Evolutionary conservation across 169 alveolate genomes (phyloP), one percentile per base, ranked within the genome.

Genomic region (Cryptosporidium parvum): DNA sequence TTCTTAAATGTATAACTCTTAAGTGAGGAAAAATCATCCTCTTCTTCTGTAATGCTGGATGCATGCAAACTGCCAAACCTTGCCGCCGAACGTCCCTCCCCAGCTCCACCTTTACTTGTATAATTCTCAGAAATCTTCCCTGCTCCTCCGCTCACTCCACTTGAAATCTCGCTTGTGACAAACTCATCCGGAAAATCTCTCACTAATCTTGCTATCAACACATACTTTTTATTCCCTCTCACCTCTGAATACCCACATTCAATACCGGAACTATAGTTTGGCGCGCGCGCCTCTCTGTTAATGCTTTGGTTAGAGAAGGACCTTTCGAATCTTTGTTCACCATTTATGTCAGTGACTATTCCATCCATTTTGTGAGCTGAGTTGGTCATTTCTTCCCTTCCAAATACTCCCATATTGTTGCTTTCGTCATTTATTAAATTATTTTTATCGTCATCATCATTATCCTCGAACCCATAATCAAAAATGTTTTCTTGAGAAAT

Each of bases 161-260:
- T 52, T 8, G 52, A 5, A 26, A 42, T n/a, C 18, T 14, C 65
- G 0, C 58, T 56, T 8, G 33, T 37, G 9, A 14, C 37, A 33
- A n/a, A 33, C 18, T 53, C 14, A 7, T 29, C 71, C 6, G 73
- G 14, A 33, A 37, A 21, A 37, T 67, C 52, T 4, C 56, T 26
- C n/a, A 56, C 59, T 35, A 73, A 31, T 21, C 59, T 53, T 37
- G 86, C 86, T 3, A 59, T 44, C 65, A 73, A 16, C 14, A 73
- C 37, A 58, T 56, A 73, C 45, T 59, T 73, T 14, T 14, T 23
- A 23, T 56, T 53, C 18, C 71, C 59, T 26, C 44, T 73, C 61
- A 37, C 45, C 45, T 73, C 86, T 37, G 67, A 26, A n/a, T 56
- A 26, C 12, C 18, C 67, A 10, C 6, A 10, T 7, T 14, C 29